phyloP scores from a whole-genome alignment of 441 rosid genomes.

The Arabidopsis lyrata region DNA sequence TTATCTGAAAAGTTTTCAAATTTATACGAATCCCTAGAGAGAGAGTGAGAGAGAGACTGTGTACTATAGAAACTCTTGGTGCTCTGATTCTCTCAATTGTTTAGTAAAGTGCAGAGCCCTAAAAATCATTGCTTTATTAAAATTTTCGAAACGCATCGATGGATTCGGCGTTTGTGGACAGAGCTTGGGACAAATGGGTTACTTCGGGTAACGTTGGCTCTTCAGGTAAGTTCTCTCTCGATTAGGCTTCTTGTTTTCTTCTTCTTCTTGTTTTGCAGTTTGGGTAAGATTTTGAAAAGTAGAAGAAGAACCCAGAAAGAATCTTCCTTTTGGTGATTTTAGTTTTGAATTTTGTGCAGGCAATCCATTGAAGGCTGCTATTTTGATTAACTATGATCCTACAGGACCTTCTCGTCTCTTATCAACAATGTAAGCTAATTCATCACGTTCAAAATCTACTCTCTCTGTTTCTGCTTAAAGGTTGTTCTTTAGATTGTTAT shows the following conservation, averaged over 20 bases:
- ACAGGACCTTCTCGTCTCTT: constrained; percentile 79
- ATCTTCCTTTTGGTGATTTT: constrained; percentile 8
- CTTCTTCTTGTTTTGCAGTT: no score
- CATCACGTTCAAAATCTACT: neutral
- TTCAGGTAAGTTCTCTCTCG: constrained; percentile 48
- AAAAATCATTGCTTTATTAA: constrained; percentile 15
- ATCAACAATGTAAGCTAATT: constrained; percentile 69
- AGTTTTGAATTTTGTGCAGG: constrained; percentile 47
- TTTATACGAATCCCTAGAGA: neutral
- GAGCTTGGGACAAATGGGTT: constrained; percentile 90
- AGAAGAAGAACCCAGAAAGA: constrained; percentile 11
- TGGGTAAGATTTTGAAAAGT: neutral
- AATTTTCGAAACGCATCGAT: constrained; percentile 23
- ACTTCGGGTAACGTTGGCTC: constrained; percentile 63
- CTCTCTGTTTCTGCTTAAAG: neutral
- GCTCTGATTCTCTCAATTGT: neutral
- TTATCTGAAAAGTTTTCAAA: neutral
- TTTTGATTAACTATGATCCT: constrained; percentile 79
- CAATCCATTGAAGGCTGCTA: constrained; percentile 71
- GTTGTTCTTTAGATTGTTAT: neutral
- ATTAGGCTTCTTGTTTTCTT: neutral
- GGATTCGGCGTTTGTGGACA: constrained; percentile 68
- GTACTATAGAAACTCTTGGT: neutral
- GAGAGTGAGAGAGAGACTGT: neutral
- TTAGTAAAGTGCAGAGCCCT: neutral